These are phyloP conservation scores for Chlamydomonas eustigma DNA, from an alignment of 139 green algal species.

Conservation along the genomic window DNA sequence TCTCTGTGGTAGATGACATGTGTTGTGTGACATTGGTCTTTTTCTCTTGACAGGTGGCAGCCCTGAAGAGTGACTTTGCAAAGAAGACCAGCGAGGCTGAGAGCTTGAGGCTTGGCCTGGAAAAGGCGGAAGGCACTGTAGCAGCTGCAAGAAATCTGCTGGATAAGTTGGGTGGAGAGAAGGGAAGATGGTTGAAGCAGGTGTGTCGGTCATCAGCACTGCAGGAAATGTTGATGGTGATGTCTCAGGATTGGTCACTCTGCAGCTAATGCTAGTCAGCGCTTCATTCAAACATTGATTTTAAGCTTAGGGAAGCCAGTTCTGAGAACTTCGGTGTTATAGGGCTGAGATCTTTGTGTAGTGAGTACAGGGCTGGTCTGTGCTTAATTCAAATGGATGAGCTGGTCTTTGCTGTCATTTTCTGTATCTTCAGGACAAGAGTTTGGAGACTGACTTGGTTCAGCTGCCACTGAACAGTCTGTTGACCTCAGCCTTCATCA, in stretches of 20 bases:
- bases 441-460: conserved; percentile 39
- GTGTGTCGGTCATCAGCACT: no score
- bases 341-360: neutral
- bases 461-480: conserved; percentile 32
- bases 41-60: conserved; percentile 32
- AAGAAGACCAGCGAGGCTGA: conserved; percentile 66
- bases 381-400: neutral
- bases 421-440: conserved; percentile 48
- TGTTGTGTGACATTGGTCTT: no score
- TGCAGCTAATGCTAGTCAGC: no score
- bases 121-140: conserved; percentile 66
- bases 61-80: conserved; percentile 70
- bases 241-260: no score
- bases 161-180: conserved; percentile 69
- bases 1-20: conserved; percentile 2
- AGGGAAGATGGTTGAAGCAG: conserved; percentile 30
- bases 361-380: neutral
- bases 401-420: neutral
- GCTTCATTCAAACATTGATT: no score
- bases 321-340: neutral
- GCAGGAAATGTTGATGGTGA: no score
- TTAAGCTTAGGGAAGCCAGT: neutral
- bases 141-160: conserved; percentile 59
- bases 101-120: conserved; percentile 53
- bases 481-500: conserved; percentile 22